Evolutionary conservation across 768 basidiomycete genomes (phyloP).

Genomic region (Leucocoprinus birnbaumii): DNA sequence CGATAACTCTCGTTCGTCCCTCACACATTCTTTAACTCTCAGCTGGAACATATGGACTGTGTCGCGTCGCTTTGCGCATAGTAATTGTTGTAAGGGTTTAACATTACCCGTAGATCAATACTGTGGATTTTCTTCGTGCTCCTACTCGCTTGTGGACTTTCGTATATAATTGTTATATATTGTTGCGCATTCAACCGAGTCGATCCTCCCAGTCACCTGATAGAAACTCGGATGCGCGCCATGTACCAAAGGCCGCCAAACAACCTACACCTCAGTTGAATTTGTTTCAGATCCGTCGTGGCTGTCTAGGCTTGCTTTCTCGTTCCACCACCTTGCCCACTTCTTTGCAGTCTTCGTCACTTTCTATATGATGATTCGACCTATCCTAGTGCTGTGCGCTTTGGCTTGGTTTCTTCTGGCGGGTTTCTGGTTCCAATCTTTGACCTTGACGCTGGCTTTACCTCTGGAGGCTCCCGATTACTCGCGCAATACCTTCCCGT

Average conservation of each 20-base stretch:
- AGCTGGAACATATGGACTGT: slow-evolving; percentile 13
- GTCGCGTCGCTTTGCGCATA: not conserved
- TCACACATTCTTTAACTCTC: not conserved
- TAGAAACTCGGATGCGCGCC: not conserved
- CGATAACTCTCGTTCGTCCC: not conserved
- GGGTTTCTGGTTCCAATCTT: slow-evolving; percentile 18
- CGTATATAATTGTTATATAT: not conserved
- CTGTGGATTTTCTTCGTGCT: not conserved
- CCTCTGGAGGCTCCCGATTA: slow-evolving; percentile 23
- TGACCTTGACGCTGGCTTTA: slow-evolving; percentile 13
- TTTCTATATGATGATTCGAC: slow-evolving; percentile 23
- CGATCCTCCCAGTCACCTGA: not conserved
- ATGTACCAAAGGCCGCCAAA: slow-evolving; percentile 4
- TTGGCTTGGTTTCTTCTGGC: slow-evolving; percentile 34
- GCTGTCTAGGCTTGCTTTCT: not conserved
- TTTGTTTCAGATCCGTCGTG: not conserved
- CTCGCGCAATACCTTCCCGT: slow-evolving; percentile 21
- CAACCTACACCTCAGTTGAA: not conserved
- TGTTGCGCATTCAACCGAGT: not conserved
- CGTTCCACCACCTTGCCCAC: slow-evolving; percentile 14
- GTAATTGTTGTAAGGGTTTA: no score
- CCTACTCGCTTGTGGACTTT: not conserved
- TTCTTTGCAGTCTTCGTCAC: slow-evolving; percentile 26
- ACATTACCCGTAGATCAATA: no score
- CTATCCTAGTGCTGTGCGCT: slow-evolving; percentile 37